A percentile compares a stretch with the other conserved stretches of the same genome.
These are phyloP conservation scores for Arthrobotrys sinensis DNA, from an alignment of 2,329 filamentous ascomycete species.

Conservation along the genomic window DNA sequence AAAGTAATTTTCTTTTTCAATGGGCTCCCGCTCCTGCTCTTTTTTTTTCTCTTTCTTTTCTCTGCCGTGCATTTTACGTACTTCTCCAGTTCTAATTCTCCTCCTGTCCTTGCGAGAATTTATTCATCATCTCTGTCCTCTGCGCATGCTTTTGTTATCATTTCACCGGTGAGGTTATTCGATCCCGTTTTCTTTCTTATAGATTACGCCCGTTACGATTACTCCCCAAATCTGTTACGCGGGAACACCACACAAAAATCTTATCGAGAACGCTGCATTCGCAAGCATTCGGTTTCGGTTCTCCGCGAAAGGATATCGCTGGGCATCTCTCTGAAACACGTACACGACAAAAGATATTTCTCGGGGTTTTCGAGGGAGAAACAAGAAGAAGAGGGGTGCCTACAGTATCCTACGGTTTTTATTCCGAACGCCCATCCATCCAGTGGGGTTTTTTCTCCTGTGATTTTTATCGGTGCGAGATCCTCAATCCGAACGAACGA, in stretches of 20 bases:
- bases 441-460: slow-evolving; percentile 4
- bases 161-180: slow-evolving; percentile 4
- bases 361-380: background rate
- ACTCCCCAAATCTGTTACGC: slow-evolving; percentile 38
- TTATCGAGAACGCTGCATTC: slow-evolving; percentile 21
- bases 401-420: background rate
- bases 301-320: slow-evolving; percentile 31
- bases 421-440: slow-evolving; percentile 17
- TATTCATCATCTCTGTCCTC: slow-evolving; percentile 15
- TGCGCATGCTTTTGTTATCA: background rate
- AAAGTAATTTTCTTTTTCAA: slow-evolving; percentile 5
- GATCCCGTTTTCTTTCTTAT: slow-evolving; percentile 23
- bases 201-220: slow-evolving; percentile 29
- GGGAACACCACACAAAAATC: slow-evolving; percentile 54
- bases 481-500: slow-evolving; percentile 30
- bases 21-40: slow-evolving; percentile 16
- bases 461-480: slow-evolving; percentile 22
- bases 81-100: slow-evolving; percentile 16
- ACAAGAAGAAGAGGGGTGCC: background rate
- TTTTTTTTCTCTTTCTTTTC: slow-evolving; percentile 27
- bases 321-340: slow-evolving; percentile 16
- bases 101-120: slow-evolving; percentile 42
- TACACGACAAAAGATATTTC: slow-evolving; percentile 10
- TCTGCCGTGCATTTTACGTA: slow-evolving; percentile 24
- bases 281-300: background rate